Conservation (phyloP, 2,329 filamentous ascomycete genomes). For the Zymoseptoria passerinii region DNA sequence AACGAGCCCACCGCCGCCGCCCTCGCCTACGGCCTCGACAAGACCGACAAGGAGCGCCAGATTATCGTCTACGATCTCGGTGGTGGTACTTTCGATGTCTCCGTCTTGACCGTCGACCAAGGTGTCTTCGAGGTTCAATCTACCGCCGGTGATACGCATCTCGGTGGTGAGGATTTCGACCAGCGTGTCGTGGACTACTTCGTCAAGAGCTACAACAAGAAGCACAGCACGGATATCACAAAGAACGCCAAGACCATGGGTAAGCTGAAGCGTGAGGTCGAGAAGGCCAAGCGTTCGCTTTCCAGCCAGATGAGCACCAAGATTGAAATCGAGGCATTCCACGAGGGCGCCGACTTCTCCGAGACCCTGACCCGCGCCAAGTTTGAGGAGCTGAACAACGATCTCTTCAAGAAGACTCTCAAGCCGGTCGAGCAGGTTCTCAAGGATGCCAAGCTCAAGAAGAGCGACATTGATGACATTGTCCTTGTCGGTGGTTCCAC, state of each 20-base stretch:
- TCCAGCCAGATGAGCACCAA: constrained; percentile 36
- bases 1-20: constrained; percentile 97
- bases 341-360: constrained; percentile 93
- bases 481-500: constrained; percentile 97
- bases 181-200: constrained; percentile 96
- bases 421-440: constrained; percentile 98
- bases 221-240: constrained; percentile 82
- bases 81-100: constrained; percentile 99
- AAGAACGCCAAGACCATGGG: constrained; percentile 97
- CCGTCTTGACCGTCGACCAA: constrained; percentile 91
- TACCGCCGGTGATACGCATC: constrained; percentile 96
- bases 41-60: constrained; percentile 76
- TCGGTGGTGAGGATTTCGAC: constrained; percentile 98
- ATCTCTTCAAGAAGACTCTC: constrained; percentile 98
- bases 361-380: constrained; percentile 97
- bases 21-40: constrained; percentile 91
- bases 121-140: constrained; percentile 99
- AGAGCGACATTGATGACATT: constrained; percentile 89
- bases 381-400: constrained; percentile 98
- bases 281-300: constrained; percentile 98
- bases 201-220: constrained; percentile 98
- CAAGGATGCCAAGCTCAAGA: constrained; percentile 96
- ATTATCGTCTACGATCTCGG: constrained; percentile 97
- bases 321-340: constrained; percentile 89
- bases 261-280: constrained; percentile 98